Evolutionary conservation across 176 grass and related monocot species (phyloP).

Genomic region (Metroxylon sagu): DNA sequence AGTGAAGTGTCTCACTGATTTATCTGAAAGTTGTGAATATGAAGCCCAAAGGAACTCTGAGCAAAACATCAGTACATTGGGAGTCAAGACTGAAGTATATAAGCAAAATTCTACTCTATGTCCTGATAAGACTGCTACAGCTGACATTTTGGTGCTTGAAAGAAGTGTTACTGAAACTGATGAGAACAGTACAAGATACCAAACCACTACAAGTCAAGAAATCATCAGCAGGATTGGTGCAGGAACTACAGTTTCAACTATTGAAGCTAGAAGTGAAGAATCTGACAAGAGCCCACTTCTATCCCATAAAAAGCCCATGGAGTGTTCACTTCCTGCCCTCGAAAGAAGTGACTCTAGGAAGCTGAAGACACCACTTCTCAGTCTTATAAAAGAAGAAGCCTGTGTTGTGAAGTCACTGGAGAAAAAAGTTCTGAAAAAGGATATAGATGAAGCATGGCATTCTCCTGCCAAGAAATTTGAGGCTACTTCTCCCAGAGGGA

Average conservation of each 20-base stretch:
- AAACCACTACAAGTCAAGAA: slow-evolving; percentile 2
- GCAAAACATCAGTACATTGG: no score
- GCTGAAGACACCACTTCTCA: slow-evolving; percentile 1
- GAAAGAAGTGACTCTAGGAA: slow-evolving; percentile 13
- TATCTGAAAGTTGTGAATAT: no score
- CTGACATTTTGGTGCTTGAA: neutral
- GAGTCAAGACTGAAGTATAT: no score
- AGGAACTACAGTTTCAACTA: neutral
- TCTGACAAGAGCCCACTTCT: neutral
- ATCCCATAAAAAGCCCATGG: neutral
- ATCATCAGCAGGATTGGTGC: neutral
- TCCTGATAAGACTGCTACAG: no score
- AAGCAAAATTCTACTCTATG: no score
- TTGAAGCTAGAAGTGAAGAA: slow-evolving; percentile 1
- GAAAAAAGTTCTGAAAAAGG: slow-evolving; percentile 1
- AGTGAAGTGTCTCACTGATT: no score
- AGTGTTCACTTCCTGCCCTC: neutral
- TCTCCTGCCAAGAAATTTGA: neutral
- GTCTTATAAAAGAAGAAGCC: neutral
- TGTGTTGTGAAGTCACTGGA: neutral
- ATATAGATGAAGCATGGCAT: neutral
- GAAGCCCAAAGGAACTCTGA: no score
- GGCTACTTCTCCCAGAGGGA: neutral
- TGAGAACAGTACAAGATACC: neutral
- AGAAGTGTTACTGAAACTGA: neutral